These are phyloP conservation scores for Penicillium ucsense DNA, from an alignment of 495 filamentous ascomycete species.

Conservation along the genomic window DNA sequence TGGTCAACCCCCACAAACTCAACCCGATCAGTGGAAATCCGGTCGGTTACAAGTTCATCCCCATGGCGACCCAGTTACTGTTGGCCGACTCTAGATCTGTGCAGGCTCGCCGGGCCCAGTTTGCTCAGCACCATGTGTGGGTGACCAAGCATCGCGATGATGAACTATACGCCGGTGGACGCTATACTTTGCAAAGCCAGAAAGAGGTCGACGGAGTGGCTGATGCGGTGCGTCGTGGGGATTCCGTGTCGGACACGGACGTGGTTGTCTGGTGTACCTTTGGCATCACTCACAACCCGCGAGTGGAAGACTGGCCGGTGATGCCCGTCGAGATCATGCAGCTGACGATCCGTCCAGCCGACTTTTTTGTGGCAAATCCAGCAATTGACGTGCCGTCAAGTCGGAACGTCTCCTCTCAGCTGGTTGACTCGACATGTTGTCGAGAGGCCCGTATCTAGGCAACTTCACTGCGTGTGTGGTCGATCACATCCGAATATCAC, in stretches of 20 bases:
- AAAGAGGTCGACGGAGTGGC: constrained; percentile 49
- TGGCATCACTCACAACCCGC: constrained; percentile 54
- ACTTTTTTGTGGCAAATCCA: constrained; percentile 70
- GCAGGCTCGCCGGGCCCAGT: constrained; percentile 73
- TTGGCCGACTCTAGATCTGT: constrained; percentile 65
- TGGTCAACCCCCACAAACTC: constrained; percentile 58
- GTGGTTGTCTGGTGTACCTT: constrained; percentile 46
- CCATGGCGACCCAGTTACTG: constrained; percentile 68
- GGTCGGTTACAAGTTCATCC: constrained; percentile 73
- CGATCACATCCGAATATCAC: too few relatives aligned
- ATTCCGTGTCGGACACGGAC: constrained; percentile 41
- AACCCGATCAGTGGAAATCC: constrained; percentile 70
- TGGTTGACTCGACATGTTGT: constrained; percentile 33
- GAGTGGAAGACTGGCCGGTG: constrained; percentile 57
- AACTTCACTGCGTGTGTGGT: not conserved
- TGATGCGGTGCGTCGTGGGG: constrained; percentile 43
- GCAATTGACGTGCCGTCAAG: constrained; percentile 60
- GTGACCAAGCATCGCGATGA: constrained; percentile 68
- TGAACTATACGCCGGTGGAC: constrained; percentile 76
- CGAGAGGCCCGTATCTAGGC: constrained; percentile 25
- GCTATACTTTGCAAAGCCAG: constrained; percentile 77
- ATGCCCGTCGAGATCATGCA: constrained; percentile 57
- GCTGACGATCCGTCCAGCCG: constrained; percentile 58
- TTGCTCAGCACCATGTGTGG: constrained; percentile 79
- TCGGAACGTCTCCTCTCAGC: constrained; percentile 43